Conservation (phyloP, 192 early-diverging fungal species). For the Coemansia sp. region DNA sequence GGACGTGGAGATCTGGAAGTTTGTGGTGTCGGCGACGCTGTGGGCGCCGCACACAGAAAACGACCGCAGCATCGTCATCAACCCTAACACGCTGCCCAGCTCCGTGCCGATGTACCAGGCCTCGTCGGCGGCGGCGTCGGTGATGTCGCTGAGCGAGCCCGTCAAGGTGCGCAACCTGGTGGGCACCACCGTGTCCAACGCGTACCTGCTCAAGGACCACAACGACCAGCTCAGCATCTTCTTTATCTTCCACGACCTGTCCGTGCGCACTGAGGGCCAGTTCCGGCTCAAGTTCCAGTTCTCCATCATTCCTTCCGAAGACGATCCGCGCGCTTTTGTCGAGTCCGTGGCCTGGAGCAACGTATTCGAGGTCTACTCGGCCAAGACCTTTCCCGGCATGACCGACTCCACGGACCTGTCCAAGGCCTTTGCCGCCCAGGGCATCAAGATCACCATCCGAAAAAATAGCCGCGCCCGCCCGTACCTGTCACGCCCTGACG, state of each 20-base stretch:
- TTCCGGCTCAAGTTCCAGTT: conserved; percentile 73
- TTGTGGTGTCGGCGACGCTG: conserved; percentile 49
- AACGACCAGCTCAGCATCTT: conserved; percentile 67
- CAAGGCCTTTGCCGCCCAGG: conserved; percentile 69
- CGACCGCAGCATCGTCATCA: conserved; percentile 51
- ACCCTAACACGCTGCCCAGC: conserved; percentile 45
- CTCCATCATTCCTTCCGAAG: conserved; percentile 59
- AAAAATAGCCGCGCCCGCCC: conserved; percentile 53
- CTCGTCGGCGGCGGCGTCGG: conserved; percentile 24
- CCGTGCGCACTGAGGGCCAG: conserved; percentile 69
- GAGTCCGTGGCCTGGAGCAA: conserved; percentile 43
- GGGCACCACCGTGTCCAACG: conserved; percentile 67
- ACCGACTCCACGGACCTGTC: conserved; percentile 75
- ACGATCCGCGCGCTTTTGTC: conserved; percentile 49
- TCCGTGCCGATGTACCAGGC: conserved; percentile 40
- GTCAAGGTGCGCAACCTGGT: conserved; percentile 65
- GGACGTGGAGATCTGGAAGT: conserved; percentile 52
- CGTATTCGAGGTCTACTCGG: conserved; percentile 69
- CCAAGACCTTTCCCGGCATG: conserved; percentile 79
- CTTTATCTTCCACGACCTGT: conserved; percentile 79
- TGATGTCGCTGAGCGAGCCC: conserved; percentile 50
- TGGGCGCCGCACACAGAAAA: conserved; percentile 37
- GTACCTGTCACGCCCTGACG: conserved; percentile 27
- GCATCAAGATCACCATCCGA: conserved; percentile 76
- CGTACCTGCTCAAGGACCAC: conserved; percentile 64